Conservation (phyloP, 495 filamentous ascomycete species). For the Lasiosphaeriaceae sp. region DNA sequence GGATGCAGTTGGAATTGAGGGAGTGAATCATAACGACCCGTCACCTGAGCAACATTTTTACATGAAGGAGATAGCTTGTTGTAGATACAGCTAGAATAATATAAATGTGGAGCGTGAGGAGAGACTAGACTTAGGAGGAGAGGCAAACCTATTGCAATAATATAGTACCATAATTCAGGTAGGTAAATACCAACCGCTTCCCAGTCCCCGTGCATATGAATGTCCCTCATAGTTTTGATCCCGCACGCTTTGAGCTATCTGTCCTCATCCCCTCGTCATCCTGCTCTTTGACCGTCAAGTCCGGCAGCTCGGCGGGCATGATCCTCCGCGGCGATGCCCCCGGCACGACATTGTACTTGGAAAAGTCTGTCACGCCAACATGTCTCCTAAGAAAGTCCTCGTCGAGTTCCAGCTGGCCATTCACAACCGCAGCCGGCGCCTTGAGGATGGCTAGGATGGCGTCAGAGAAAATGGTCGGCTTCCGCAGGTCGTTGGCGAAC, state of each 20-base stretch:
- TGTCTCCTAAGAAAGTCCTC: constrained; percentile 75
- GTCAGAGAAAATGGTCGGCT: constrained; percentile 73
- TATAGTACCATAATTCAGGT: too few species aligned
- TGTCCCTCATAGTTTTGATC: constrained; percentile 21
- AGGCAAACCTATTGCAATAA: too few species aligned
- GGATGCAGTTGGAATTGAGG: too few species aligned
- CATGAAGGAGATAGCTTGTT: too few species aligned
- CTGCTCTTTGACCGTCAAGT: constrained; percentile 72
- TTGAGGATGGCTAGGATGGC: constrained; percentile 71
- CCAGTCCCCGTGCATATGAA: too few species aligned
- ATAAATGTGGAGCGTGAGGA: too few species aligned
- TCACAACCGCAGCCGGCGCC: constrained; percentile 57
- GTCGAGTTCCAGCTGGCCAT: constrained; percentile 69
- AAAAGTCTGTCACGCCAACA: constrained; percentile 67
- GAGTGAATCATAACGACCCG: too few species aligned
- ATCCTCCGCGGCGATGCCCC: constrained; percentile 67
- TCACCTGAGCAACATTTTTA: too few species aligned
- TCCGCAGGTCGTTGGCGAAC: constrained; percentile 53
- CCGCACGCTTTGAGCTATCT: constrained; percentile 53
- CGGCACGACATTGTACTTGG: constrained; percentile 63
- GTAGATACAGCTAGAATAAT: too few species aligned
- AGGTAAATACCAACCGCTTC: too few species aligned
- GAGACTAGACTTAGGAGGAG: too few species aligned
- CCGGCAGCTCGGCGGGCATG: constrained; percentile 71
- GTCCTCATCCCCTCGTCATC: constrained; percentile 72